These are phyloP conservation scores for Clavariopsis aquatica DNA, from an alignment of 495 filamentous ascomycete species.

Conservation along the genomic window DNA sequence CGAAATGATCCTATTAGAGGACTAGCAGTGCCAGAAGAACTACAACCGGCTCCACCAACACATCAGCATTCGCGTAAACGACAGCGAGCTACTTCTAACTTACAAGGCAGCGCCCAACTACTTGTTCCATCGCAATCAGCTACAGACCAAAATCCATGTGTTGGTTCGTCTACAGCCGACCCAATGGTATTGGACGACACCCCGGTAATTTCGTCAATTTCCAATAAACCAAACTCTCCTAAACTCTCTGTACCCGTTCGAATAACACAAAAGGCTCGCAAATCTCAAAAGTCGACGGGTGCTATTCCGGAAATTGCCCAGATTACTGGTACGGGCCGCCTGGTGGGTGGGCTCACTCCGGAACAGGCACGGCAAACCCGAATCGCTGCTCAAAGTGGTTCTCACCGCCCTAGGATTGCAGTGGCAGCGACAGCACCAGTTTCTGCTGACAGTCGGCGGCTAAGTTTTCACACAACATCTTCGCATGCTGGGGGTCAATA, in stretches of 20 bases:
- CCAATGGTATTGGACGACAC: slow-evolving; percentile 7
- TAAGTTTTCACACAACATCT: too few relatives aligned
- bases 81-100: not conserved
- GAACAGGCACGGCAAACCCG: not conserved
- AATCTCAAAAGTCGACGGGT: not conserved
- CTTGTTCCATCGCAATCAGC: not conserved
- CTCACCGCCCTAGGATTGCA: not conserved
- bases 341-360: not conserved
- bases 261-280: not conserved
- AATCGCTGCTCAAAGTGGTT: not conserved
- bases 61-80: not conserved
- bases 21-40: not conserved
- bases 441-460: too few relatives aligned
- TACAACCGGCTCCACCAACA: not conserved
- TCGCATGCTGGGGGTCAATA: not conserved
- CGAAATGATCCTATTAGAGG: not conserved
- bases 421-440: not conserved
- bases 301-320: not conserved
- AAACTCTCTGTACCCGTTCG: not conserved
- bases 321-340: not conserved
- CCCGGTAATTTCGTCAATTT: not conserved
- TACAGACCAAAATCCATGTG: not conserved
- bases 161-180: not conserved
- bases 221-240: not conserved
- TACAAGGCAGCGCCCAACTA: not conserved